Base-by-base conservation (phyloP, 805 yeast species). In the Blastobotrys attinorum region DNA sequence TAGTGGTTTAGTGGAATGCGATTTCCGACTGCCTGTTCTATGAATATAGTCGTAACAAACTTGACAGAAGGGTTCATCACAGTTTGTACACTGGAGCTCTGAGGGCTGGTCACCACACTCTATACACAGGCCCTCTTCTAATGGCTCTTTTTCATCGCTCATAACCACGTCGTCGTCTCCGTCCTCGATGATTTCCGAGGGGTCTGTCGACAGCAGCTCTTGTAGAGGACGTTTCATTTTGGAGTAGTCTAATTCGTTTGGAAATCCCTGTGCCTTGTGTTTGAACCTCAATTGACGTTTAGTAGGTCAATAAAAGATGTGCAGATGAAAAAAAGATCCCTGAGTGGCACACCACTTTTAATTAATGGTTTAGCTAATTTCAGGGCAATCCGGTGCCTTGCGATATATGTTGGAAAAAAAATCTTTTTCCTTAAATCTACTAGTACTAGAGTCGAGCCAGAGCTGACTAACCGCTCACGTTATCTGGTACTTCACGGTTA, bases 71-170 rank as follows among this genome's bases (percentile, higher is more conserved):
- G 67, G 67, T 53, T 83, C 90, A 33, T 72, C 75, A 62, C 92
- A 83, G 45, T 70, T 70, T 25, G 62, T 56, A 60, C 92, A 83
- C 31, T 66, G 59, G n/a, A 79, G 60, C 51, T 80, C 85, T 3
- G 75, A 65, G 17, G 84, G 81, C 77, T 79, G 84, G 56, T 82
- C 86, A 31, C 74, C 74, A 59, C 92, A 83, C 51, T 83, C 90
- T 15, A 77, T 70, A 60, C 92, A 83, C 34, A 73, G 62, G 62
- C 55, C 70, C 68, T 5, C 41, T 33, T 15, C 46, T 35, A 6
- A 2, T 18, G 20, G 31, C 7, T 25, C 29, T 11, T 25, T 11
- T 11, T 8, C 29, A 25, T 25, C 11, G 11, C 11, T 11, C 29
- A 25, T 25, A 20, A 17, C 47, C 31, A 52, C 60, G 3, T 56